These are phyloP conservation scores for Dactylis glomerata DNA, from an alignment of 176 grass and related monocot species.

Conservation along the genomic window DNA sequence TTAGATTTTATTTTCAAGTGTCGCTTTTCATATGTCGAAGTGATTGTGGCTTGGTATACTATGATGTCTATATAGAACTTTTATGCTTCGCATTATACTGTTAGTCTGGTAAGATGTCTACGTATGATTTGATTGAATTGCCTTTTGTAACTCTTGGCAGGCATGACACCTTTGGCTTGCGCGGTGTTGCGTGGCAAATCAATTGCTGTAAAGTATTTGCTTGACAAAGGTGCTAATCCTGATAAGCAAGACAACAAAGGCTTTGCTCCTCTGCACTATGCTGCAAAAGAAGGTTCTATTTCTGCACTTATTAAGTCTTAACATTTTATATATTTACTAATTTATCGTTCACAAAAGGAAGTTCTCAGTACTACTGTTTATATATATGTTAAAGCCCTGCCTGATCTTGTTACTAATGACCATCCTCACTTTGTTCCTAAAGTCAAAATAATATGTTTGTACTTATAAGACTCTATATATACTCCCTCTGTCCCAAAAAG, in stretches of 20 bases:
- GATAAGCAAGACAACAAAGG: constrained; percentile 24
- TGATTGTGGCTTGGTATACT: background rate
- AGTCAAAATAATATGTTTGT: background rate
- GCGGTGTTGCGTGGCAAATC: constrained; percentile 16
- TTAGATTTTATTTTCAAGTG: background rate
- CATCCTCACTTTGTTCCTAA: background rate
- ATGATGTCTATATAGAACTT: background rate
- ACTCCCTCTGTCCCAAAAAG: no score
- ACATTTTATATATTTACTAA: background rate
- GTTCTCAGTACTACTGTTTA: background rate
- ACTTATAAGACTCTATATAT: background rate
- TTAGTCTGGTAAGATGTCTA: background rate
- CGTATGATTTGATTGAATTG: background rate
- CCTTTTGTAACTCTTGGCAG: constrained; percentile 14
- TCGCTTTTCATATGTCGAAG: background rate
- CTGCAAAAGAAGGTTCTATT: constrained; percentile 29
- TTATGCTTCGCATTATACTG: background rate
- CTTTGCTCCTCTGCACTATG: constrained; percentile 33
- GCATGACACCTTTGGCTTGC: constrained; percentile 38
- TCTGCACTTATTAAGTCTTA: background rate
- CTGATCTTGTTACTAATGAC: background rate
- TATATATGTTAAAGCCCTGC: background rate
- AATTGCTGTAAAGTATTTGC: constrained; percentile 33
- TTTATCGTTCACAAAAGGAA: background rate
- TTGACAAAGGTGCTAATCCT: constrained; percentile 33